These are phyloP conservation scores for Cynanchum wilfordii DNA, from an alignment of 257 asterid species.

Conservation along the genomic window DNA sequence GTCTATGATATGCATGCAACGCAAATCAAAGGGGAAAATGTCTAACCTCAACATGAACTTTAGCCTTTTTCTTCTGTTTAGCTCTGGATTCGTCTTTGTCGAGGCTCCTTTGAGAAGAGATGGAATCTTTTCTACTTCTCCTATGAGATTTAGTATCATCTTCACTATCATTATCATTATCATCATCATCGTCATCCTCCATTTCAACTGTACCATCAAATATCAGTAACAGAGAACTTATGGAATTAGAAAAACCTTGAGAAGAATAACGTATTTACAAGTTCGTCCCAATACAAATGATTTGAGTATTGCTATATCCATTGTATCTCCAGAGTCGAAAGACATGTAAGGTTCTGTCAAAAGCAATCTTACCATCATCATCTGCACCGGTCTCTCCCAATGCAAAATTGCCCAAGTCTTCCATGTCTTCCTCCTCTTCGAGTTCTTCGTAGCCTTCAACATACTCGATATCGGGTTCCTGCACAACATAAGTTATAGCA, in stretches of 20 bases:
- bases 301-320: neutral
- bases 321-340: neutral
- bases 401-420: conserved; percentile 57
- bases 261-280: neutral
- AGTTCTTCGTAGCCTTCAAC: conserved; percentile 92
- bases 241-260: neutral
- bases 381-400: conserved; percentile 25
- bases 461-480: conserved; percentile 68
- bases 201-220: conserved; percentile 30
- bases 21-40: neutral
- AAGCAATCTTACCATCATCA: conserved; percentile 37
- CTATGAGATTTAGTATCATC: conserved; percentile 22
- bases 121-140: conserved; percentile 42
- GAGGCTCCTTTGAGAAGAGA: conserved; percentile 32
- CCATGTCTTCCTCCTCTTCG: conserved; percentile 89
- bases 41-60: conserved; percentile 74
- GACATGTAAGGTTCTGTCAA: neutral
- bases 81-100: conserved; percentile 41
- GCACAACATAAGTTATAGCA: conserved; percentile 17
- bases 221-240: neutral
- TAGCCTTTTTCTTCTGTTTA: conserved; percentile 60
- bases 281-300: neutral
- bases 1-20: neutral
- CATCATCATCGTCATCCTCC: conserved; percentile 38
- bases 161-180: conserved; percentile 20